phyloP scores from a whole-genome alignment of 352 stramenopile species.

The Pythium pectinolyticum region DNA sequence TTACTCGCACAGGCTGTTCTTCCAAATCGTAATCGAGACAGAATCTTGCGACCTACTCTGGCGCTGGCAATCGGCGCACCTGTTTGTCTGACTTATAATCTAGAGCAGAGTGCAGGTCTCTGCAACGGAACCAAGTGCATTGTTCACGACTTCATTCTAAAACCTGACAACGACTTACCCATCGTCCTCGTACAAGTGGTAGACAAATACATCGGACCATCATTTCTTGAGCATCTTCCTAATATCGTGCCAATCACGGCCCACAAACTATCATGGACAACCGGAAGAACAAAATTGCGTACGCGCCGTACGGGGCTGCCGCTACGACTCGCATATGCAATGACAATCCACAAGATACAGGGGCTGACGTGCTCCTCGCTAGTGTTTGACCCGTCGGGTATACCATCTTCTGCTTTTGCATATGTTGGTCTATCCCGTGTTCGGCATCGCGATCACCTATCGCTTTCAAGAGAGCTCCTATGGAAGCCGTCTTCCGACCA shows the following conservation, averaged over 20 bases:
- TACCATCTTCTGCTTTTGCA: conserved; percentile 11
- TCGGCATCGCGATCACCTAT: conserved; percentile 2
- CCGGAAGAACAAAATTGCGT: not conserved
- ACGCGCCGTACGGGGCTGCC: conserved; percentile 1
- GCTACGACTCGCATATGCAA: conserved; percentile 8
- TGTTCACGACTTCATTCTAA: conserved; percentile 5
- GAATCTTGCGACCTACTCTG: not conserved
- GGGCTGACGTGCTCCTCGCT: conserved; percentile 4
- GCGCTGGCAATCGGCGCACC: not conserved
- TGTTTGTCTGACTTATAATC: conserved; percentile 5
- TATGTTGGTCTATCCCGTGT: conserved; percentile 13
- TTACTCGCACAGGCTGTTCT: not conserved
- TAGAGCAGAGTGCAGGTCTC: conserved; percentile 5
- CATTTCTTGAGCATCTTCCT: not conserved
- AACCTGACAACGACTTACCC: not conserved
- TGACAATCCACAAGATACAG: conserved; percentile 21
- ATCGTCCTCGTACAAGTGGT: conserved; percentile 3
- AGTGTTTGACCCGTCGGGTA: conserved; percentile 9
- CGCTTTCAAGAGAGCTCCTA: not conserved
- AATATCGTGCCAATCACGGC: conserved; percentile 14
- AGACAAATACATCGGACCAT: conserved; percentile 12
- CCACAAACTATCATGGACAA: not conserved
- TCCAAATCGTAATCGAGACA: conserved; percentile 3
- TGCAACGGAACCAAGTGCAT: conserved; percentile 9
- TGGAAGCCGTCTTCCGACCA: too few species aligned